Base-by-base conservation (phyloP, 129 eudicot species). In the Flaveria robusta region DNA sequence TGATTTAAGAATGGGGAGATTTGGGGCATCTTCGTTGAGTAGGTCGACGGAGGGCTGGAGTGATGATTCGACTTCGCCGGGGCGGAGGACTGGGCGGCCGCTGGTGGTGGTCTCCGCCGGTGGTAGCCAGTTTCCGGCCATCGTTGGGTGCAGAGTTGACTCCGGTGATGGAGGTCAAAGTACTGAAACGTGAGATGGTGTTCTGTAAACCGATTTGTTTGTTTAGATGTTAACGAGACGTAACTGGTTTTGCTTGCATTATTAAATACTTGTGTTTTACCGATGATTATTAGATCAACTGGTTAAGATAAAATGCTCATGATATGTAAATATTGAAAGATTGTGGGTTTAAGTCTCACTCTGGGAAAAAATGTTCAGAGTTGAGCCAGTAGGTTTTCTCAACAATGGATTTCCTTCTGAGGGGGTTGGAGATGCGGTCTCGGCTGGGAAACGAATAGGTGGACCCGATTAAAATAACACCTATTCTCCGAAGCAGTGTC, bases 11-110 rank as follows among this genome's bases (percentile, higher is more conserved):
- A 49, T 72, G 5, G 88, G 85, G 55, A 87, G 69, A 65, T 27
- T 60, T 18, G 93, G 88, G 80, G 76, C 75, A 16, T 86, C 88
- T 83, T 95, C 97, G 39, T 85, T 82, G 43, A 89, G 78, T 60
- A 95, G 64, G 83, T 95, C 99, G 42, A 95, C 96, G 55, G 96
- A 70, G 18, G 97, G 88, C 74, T 91, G 80, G 39, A 91, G 77
- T 27, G 88, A 82, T 24, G 87, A 87, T 74, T 95, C 99, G 1
- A 89, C 83, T 74, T 95, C 97, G 18, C 85, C 89, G 9, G 89
- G 79, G 12, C 54, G 45, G 19, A 95, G 87, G 7, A 95, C 81
- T 9, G 97, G 99, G 20, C 97, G 91, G 26, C 93, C 90, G 79
- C 81, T 84, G 4, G 62, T 75, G 65, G 98, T 93, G 54, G 91